Evolutionary conservation across 2,329 filamentous ascomycete genomes (phyloP), one percentile per base, ranked within the genome.

Genomic region (Aspergillus proliferans): DNA sequence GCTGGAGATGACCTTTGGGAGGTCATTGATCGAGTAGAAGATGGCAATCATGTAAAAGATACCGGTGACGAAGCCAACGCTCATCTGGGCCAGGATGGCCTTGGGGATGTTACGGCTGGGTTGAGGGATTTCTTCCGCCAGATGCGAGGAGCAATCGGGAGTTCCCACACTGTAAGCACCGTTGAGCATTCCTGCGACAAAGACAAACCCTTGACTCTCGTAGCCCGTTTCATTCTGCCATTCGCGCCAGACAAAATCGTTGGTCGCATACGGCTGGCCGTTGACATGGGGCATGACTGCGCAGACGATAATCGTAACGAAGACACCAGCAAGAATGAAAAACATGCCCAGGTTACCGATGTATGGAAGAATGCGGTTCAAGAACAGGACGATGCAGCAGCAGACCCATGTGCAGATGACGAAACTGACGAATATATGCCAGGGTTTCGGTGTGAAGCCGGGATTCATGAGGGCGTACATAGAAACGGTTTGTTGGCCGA

Each of bases 81-180:
- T 61, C 62, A 74, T 76, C 61, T 81, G 76, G 9, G 71, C 70
- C 3, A 71, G 62, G 14, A 80, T 69, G 2, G 76, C 77, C 50
- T 75, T 77, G 28, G 76, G 74, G 15, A 77, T 69, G 50, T 79
- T 76, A 26, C 65, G 58, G 44, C 67, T 70, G 1, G 69, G 68
- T 19, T 63, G 61, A 9, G 71, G 81, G 38, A 85, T 83, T 62
- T 86, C 83, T 62, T 87, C 83, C 0, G 81, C 79, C 38, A 86
- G 63, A 60, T 86, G 84, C 1, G 79, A 80, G 1, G 82, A 79
- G 43, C 81, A 80, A 59, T 88, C 85, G 0, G 83, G 80, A 1
- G 81, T 80, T 6, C 84, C 85, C 9, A 87, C 79, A 41, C 80
- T 79, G 61, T 81, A 88, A 3, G 84, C 84, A 9, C 83, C 85